These are phyloP conservation scores for Diaporthe sp. DNA, from an alignment of 2,329 filamentous ascomycete species.

Conservation along the genomic window DNA sequence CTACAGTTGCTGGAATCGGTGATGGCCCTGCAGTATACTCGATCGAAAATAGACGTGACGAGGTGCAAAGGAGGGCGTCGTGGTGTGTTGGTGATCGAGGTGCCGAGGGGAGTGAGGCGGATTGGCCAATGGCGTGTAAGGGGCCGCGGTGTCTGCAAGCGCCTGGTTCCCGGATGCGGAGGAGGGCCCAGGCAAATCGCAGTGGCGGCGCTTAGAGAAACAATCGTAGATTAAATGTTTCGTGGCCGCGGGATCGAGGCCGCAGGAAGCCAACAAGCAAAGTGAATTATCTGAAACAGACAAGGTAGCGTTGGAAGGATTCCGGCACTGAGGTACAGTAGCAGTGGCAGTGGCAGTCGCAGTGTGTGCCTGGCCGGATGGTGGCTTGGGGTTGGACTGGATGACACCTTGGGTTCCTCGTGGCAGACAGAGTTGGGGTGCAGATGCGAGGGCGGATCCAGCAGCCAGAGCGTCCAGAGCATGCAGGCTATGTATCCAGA, in stretches of 20 bases:
- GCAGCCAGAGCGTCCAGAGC: conserved; percentile 1
- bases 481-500: conserved; percentile 21
- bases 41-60: conserved; percentile 38
- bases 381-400: conserved; percentile 10
- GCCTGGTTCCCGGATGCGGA: conserved; percentile 36
- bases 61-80: conserved; percentile 10
- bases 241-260: conserved; percentile 29
- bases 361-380: conserved; percentile 11
- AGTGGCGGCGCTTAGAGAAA: conserved; percentile 41
- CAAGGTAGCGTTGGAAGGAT: conserved; percentile 32
- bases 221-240: conserved; percentile 38
- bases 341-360: neutral
- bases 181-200: conserved; percentile 9
- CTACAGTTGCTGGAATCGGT: conserved; percentile 12
- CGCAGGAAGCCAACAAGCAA: conserved; percentile 30
- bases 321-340: conserved; percentile 6
- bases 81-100: conserved; percentile 3
- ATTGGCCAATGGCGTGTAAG: conserved; percentile 40
- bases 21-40: conserved; percentile 3
- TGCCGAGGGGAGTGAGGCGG: neutral
- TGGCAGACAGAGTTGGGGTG: conserved; percentile 16
- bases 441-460: conserved; percentile 23
- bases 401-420: conserved; percentile 33
- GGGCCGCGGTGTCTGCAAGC: conserved; percentile 33
- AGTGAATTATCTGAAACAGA: conserved; percentile 36